phyloP scores from a whole-genome alignment of 768 basidiomycete species.

The Pleurotus sapidus region DNA sequence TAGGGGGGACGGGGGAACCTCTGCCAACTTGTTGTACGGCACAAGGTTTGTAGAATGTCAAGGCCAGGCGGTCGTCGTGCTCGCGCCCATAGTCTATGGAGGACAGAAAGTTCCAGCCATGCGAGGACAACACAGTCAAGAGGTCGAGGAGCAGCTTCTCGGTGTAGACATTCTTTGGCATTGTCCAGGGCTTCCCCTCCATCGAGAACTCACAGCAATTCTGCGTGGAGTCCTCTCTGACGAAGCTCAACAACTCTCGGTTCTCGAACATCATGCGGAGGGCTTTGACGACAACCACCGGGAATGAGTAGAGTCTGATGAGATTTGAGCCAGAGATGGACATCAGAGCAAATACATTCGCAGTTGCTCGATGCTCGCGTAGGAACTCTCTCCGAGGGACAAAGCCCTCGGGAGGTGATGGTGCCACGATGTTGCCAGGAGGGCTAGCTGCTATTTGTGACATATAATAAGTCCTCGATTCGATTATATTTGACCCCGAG shows the following conservation, averaged over 20 bases:
- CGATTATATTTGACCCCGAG: too few species aligned
- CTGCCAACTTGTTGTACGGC: conserved; percentile 21
- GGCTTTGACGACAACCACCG: conserved; percentile 44
- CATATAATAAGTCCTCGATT: background rate
- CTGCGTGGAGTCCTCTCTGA: conserved; percentile 53
- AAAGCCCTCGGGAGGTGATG: conserved; percentile 48
- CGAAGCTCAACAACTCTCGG: conserved; percentile 36
- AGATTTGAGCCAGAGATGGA: conserved; percentile 63
- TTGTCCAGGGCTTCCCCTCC: conserved; percentile 71
- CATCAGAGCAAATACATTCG: conserved; percentile 65
- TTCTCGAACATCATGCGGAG: conserved; percentile 58
- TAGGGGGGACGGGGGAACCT: conserved; percentile 31
- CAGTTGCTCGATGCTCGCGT: conserved; percentile 46
- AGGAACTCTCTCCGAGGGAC: conserved; percentile 73
- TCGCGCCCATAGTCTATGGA: conserved; percentile 78
- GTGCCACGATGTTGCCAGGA: conserved; percentile 15
- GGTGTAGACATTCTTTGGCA: conserved; percentile 58
- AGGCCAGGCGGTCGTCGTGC: conserved; percentile 65
- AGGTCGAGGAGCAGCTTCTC: conserved; percentile 73
- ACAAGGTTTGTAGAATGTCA: conserved; percentile 62
- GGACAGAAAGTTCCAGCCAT: conserved; percentile 63
- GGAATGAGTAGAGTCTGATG: conserved; percentile 71
- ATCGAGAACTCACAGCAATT: conserved; percentile 67
- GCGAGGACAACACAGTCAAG: conserved; percentile 56
- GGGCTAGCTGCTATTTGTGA: conserved; percentile 1